Conservation (phyloP, 192 early-diverging fungal genomes). For the Gamsiella multidivaricata region DNA sequence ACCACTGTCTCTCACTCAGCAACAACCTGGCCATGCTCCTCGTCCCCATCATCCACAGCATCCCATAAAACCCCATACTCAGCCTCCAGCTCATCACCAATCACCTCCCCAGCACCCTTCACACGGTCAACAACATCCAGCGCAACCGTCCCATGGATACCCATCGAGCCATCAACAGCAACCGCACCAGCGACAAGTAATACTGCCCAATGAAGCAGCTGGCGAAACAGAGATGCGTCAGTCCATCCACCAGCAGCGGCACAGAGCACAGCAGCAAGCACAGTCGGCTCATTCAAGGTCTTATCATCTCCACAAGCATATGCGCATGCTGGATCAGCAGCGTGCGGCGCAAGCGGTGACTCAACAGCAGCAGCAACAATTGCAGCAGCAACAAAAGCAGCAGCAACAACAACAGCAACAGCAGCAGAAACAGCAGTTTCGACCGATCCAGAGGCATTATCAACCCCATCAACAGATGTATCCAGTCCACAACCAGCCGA, state of each 20-base stretch:
- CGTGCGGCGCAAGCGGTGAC: slow-evolving; percentile 22
- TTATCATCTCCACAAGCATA: slow-evolving; percentile 50
- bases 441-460: slow-evolving; percentile 36
- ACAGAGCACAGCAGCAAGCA: slow-evolving; percentile 50
- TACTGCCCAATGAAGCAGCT: slow-evolving; percentile 9
- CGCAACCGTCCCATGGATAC: slow-evolving; percentile 9
- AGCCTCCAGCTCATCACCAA: slow-evolving; percentile 5
- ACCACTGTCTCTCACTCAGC: background rate
- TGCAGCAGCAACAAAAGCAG: slow-evolving; percentile 8
- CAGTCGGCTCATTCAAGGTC: slow-evolving; percentile 50
- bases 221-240: background rate
- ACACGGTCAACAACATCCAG: slow-evolving; percentile 1
- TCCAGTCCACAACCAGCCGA: slow-evolving; percentile 26
- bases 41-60: background rate
- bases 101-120: background rate
- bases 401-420: slow-evolving; percentile 18
- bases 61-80: background rate
- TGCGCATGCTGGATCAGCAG: slow-evolving; percentile 48
- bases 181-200: background rate
- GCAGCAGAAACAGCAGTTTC: slow-evolving; percentile 15
- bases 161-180: slow-evolving; percentile 6
- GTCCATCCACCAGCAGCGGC: slow-evolving; percentile 38
- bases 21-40: slow-evolving; percentile 10
- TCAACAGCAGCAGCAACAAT: slow-evolving; percentile 30
- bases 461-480: slow-evolving; percentile 53